A percentile compares a stretch with the other conserved stretches of the same genome.
Evolutionary conservation across 2,329 filamentous ascomycete species (phyloP).

Genomic region (Arthrobotrys iridis): DNA sequence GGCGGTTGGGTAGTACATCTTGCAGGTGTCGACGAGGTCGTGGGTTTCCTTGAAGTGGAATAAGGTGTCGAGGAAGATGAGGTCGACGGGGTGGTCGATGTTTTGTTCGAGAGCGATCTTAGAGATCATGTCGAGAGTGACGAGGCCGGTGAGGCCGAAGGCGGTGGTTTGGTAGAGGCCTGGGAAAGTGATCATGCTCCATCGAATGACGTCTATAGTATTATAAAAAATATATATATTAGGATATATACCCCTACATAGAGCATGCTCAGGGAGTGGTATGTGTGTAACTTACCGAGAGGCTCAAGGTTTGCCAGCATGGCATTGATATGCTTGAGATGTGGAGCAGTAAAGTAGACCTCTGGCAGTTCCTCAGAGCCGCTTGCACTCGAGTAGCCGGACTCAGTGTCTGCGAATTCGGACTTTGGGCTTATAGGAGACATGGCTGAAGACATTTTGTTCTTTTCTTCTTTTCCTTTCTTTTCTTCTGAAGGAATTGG

Average conservation of each 20-base stretch:
- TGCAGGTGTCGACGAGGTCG: constrained; percentile 77
- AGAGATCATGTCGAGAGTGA: constrained; percentile 84
- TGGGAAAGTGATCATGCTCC: constrained; percentile 90
- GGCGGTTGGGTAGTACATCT: constrained; percentile 78
- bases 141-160: constrained; percentile 82
- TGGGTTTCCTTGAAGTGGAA: constrained; percentile 84
- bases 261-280: too few species aligned
- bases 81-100: constrained; percentile 69
- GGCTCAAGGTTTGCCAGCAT: constrained; percentile 89
- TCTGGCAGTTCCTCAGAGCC: constrained; percentile 74
- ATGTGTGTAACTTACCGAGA: constrained; percentile 66
- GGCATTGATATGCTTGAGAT: constrained; percentile 88
- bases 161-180: constrained; percentile 87
- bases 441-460: constrained; percentile 27
- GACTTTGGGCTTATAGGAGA: constrained; percentile 35
- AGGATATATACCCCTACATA: constrained; percentile 23
- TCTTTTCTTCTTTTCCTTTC: too few species aligned
- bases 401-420: constrained; percentile 69
- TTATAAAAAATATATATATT: neutral
- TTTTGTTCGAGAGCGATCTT: constrained; percentile 72
- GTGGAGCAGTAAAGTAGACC: constrained; percentile 84
- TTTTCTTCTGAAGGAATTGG: too few species aligned
- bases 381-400: constrained; percentile 81
- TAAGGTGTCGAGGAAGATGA: constrained; percentile 84
- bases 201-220: constrained; percentile 79